Base-by-base conservation (phyloP, 805 yeast genomes). In the Sugiyamaella qingdaonensis region DNA sequence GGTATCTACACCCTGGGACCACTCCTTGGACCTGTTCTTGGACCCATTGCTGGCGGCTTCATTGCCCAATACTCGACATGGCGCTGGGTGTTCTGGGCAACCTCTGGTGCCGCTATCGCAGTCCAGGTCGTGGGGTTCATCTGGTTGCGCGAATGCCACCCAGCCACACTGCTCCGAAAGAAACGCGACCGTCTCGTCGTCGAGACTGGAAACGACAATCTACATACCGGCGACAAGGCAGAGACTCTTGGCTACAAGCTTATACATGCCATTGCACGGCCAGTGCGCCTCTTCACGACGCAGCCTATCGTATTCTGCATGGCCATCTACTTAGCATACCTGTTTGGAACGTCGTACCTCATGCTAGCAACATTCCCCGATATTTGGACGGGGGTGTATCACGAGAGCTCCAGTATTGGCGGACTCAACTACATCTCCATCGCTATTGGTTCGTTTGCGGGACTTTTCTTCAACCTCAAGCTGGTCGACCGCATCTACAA, bases 401-500 rank as follows among this genome's bases (percentile, higher is more conserved):
- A 76, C 33, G 84, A 78, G 77, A 51, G 52, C 19, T 61, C 69
- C 52, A 90, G 91, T 59, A 81, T 80, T 27, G 82, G 81, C 10
- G 85, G 85, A 70, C 74, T 90, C 56, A 96, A 97, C 10, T 90
- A 88, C 73, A 67, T 89, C 53, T 84, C 87, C 19, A 73, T 90
- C 69, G 77, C 85, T 48, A 64, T 86, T 53, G 96, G 97, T 55
- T 74, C 82, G 71, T 39, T 78, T 4, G 43, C 80, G 29, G 88
- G 90, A 51, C 82, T 85, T 31, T 55, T 64, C 0, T 70, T 72
- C 54, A 77, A 84, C 62, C 69, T 84, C 45, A 72, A 69, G 62
- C 73, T 68, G 54, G 66, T 64, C 47, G 95, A 88, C 62, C 76
- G 71, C 11, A 68, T 71, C 39, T 86, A 84, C 61, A 64, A 73